These are phyloP conservation scores for Neurospora cerealis DNA, from an alignment of 495 filamentous ascomycete species.

Conservation along the genomic window DNA sequence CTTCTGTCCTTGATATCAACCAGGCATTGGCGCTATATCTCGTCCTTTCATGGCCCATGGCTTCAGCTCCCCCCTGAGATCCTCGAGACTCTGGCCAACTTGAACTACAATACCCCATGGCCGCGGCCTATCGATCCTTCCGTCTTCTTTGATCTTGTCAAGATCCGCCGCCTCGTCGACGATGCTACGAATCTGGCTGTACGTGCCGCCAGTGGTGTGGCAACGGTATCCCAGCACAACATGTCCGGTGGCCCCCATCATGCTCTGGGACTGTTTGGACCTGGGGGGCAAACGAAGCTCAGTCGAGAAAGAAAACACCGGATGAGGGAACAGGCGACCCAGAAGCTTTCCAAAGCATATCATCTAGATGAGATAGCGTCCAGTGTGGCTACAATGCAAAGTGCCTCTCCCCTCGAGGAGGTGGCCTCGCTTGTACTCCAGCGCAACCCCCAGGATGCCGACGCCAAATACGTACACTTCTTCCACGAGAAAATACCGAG, in stretches of 20 bases:
- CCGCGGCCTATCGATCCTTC: constrained; percentile 71
- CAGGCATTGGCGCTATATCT: constrained; percentile 78
- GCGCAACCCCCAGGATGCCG: constrained; percentile 48
- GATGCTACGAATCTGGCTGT: constrained; percentile 68
- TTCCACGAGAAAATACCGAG: constrained; percentile 82
- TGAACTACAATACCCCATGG: constrained; percentile 63
- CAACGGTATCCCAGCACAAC: constrained; percentile 49
- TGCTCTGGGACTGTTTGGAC: constrained; percentile 46
- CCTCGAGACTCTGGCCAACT: constrained; percentile 65
- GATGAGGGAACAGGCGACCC: constrained; percentile 66
- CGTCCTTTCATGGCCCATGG: constrained; percentile 76
- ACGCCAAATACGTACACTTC: constrained; percentile 77
- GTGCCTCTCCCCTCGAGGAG: constrained; percentile 65
- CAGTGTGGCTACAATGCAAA: constrained; percentile 76
- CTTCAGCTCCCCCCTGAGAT: constrained; percentile 76
- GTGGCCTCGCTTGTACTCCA: constrained; percentile 65
- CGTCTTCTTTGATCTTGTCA: constrained; percentile 72
- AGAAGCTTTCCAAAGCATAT: constrained; percentile 66
- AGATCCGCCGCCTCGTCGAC: constrained; percentile 66
- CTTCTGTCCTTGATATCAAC: neutral
- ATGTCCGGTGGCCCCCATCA: constrained; percentile 43
- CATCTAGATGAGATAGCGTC: constrained; percentile 70
- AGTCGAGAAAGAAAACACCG: constrained; percentile 63
- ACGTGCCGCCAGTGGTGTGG: constrained; percentile 60
- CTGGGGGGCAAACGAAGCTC: constrained; percentile 51